These are phyloP conservation scores for Silene conica DNA, from an alignment of 148 eudicot species.

Conservation along the genomic window DNA sequence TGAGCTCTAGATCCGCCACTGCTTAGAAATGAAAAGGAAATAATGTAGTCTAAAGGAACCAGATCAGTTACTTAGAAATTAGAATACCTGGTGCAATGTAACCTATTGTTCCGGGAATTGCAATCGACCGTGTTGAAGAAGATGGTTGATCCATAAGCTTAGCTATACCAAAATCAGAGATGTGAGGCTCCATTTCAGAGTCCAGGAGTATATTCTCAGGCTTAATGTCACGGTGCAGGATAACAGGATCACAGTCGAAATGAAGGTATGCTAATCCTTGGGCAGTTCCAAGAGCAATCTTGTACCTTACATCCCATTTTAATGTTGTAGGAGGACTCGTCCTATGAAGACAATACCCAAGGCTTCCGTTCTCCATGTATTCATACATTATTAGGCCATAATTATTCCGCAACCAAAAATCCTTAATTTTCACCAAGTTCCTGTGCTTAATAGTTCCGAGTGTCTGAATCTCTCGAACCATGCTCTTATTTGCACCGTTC, in stretches of 20 bases:
- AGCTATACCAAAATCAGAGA: constrained; percentile 88
- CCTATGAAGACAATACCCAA: constrained; percentile 61
- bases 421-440: constrained; percentile 54
- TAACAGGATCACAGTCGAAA: constrained; percentile 64
- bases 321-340: constrained; percentile 30
- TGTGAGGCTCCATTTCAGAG: constrained; percentile 79
- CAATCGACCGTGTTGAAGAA: constrained; percentile 32
- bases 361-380: constrained; percentile 84
- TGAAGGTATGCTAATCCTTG: constrained; percentile 79
- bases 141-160: constrained; percentile 64
- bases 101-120: constrained; percentile 65
- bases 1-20: not conserved
- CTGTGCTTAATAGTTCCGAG: constrained; percentile 69
- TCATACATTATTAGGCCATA: constrained; percentile 63
- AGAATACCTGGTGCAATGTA: constrained; percentile 87
- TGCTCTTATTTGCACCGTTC: constrained; percentile 39
- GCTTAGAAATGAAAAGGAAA: not conserved
- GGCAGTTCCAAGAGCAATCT: constrained; percentile 77
- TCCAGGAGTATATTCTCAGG: constrained; percentile 80
- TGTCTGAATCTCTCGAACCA: constrained; percentile 70
- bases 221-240: constrained; percentile 76
- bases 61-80: not conserved
- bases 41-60: not conserved
- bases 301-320: constrained; percentile 55
- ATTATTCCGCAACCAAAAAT: constrained; percentile 55